Evolutionary conservation across 164 flowering plant species (phyloP), one percentile per base, ranked within the genome.

Genomic region (Piper longum): DNA sequence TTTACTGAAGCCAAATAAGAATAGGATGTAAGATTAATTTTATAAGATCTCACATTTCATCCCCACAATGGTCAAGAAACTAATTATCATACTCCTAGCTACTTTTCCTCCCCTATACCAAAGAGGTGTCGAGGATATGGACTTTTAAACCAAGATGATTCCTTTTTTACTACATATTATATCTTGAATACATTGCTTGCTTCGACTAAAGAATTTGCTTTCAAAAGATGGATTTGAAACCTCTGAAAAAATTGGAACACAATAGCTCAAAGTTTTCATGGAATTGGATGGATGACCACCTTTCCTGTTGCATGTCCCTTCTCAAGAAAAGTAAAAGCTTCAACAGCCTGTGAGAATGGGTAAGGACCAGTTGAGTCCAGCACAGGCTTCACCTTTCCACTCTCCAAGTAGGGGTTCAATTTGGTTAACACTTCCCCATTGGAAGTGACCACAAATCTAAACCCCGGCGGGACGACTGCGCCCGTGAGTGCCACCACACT

Each of bases 381-480:
- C 45, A 93, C 65, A 0, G 99, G 79, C 76, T 88, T 88, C 77
- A 90, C 83, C 75, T 86, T 83, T 59, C 95, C 97, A 54, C 81
- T 84, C 68, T 88, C 99, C 7, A 93, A 51, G 63, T 71, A 88
- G 2, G 97, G 96, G 67, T 88, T 85, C 48, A 93, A 81, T 62
- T 87, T 87, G 67, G 74, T 80, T 76, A 93, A 36, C 11, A 78
- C 81, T 0, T 70, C 81, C 39, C 97, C 97, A 48, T 82, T 78
- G 18, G 97, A 88, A 40, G 95, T 90, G 43, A 93, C 88, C 8
- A 88, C 88, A 71, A 90, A 93, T 76, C 84, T 79, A 77, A 88
- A 88, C 57, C 87, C 97, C 14, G 98, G 97, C 7, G 96, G 85
- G 4, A 83, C 75, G 42, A 80, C 86, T 0, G 92, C 85, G 18